Evolutionary conservation across 805 yeast species (phyloP).

Genomic region (Kluyveromyces siamensis): DNA sequence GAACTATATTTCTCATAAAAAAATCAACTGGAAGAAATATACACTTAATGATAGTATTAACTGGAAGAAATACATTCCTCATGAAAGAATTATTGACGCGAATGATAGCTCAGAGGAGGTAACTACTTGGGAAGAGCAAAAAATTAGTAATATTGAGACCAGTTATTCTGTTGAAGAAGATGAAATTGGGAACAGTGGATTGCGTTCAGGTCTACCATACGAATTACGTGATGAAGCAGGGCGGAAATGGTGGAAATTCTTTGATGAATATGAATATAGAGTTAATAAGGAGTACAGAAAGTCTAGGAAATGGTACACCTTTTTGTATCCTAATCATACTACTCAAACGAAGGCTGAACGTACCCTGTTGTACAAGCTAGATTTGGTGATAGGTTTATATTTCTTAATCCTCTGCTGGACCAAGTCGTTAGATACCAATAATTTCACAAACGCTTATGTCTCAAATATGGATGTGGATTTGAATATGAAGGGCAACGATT

Average conservation of each 20-base stretch:
- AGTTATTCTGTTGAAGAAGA: background rate
- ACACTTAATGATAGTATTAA: background rate
- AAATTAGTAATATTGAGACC: slow-evolving; percentile 4
- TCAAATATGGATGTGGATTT: slow-evolving; percentile 54
- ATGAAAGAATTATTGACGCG: slow-evolving; percentile 15
- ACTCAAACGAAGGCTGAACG: slow-evolving; percentile 36
- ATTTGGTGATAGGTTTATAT: slow-evolving; percentile 45
- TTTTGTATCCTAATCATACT: slow-evolving; percentile 27
- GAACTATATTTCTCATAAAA: background rate
- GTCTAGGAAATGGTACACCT: slow-evolving; percentile 28
- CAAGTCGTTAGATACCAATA: slow-evolving; percentile 53
- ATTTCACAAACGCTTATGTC: slow-evolving; percentile 57
- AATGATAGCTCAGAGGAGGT: background rate
- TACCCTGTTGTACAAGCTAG: slow-evolving; percentile 43
- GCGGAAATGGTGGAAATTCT: slow-evolving; percentile 38
- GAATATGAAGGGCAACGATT: slow-evolving; percentile 53
- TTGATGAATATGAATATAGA: slow-evolving; percentile 45
- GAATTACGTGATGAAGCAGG: slow-evolving; percentile 33
- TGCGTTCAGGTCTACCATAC: slow-evolving; percentile 25
- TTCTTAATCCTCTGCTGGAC: slow-evolving; percentile 59
- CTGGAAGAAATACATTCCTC: slow-evolving; percentile 20
- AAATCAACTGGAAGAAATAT: background rate
- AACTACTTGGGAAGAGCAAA: background rate
- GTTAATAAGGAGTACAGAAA: slow-evolving; percentile 25
- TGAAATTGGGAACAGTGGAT: slow-evolving; percentile 9